Evolutionary conservation across 1,284 basidiomycete genomes (phyloP).

Genomic region (Austroboletus niveus): DNA sequence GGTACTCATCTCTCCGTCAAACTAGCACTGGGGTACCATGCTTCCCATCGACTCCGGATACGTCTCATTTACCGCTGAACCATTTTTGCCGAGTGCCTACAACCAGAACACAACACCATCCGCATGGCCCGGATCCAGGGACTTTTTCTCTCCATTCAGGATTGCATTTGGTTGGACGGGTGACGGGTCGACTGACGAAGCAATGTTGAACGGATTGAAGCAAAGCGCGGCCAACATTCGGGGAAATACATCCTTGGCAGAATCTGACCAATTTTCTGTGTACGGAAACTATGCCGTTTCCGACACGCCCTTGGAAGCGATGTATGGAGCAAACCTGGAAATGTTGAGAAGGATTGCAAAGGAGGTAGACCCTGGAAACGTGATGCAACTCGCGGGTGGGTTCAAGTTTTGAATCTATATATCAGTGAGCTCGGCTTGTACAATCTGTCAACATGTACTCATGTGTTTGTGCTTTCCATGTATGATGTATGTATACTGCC

Average conservation of each 20-base stretch:
- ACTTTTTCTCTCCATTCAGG: slow-evolving; percentile 44
- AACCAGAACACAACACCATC: slow-evolving; percentile 39
- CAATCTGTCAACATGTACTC: too few relatives aligned
- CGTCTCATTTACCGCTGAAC: slow-evolving; percentile 54
- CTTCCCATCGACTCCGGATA: slow-evolving; percentile 26
- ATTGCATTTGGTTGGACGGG: slow-evolving; percentile 48
- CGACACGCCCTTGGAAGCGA: slow-evolving; percentile 43
- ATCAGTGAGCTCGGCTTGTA: too few relatives aligned
- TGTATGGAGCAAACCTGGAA: slow-evolving; percentile 51
- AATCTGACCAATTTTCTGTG: slow-evolving; percentile 14
- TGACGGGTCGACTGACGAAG: slow-evolving; percentile 1
- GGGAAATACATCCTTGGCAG: slow-evolving; percentile 41
- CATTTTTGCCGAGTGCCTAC: slow-evolving; percentile 49
- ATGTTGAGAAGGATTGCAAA: slow-evolving; percentile 40
- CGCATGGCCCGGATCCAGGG: slow-evolving; percentile 51
- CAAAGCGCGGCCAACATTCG: slow-evolving; percentile 41
- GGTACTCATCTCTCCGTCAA: background rate
- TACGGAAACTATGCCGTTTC: slow-evolving; percentile 58
- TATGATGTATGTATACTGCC: too few relatives aligned
- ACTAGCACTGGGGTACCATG: slow-evolving; percentile 13
- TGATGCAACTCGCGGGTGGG: slow-evolving; percentile 59
- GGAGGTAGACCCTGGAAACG: slow-evolving; percentile 47
- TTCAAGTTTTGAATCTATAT: slow-evolving; percentile 17
- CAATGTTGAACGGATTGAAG: slow-evolving; percentile 39
- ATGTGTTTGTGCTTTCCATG: too few relatives aligned